Base-by-base conservation (phyloP, 345 rosid species). In the Ailanthus altissimus region DNA sequence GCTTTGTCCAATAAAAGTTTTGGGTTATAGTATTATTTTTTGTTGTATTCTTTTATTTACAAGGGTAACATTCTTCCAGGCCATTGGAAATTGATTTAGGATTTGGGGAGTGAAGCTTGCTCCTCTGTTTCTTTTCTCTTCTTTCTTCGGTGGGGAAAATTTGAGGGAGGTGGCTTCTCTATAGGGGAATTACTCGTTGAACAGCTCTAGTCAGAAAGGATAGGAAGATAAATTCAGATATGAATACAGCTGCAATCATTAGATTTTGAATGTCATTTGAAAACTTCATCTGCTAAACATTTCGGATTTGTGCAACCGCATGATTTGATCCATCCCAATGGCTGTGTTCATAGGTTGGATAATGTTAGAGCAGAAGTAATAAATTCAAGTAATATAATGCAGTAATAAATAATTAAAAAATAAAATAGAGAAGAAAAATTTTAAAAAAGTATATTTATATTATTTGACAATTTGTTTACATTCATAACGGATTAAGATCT, bases 11-110 rank as follows among this genome's bases (percentile, higher is more conserved):
- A 74, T 32, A 77, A 73, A 73, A 72, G 36, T 81, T 80, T 83
- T 81, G 85, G 72, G 58, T 77, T 65, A 78, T 70, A 72, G 79
- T 40, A 62, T 26, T 68, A 32, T 74, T 54, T 57, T 38, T 32
- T 18, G 32, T 51, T 21, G 15, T n/a, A 60, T 73, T 47, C 56
- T 40, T 75, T 64, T 32, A 42, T 15, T 21, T 16, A 53, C 56
- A 42, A 14, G 70, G 32, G 11, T 36, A 23, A 49, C 65, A 67
- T 38, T 63, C 46, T 59, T 59, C 4, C 6, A 0, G 3, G 49
- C 18, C 5, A 32, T 50, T 18, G 25, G 32, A 64, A 51, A 32
- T 8, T 50, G 63, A 40, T 51, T 63, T 50, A 5, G 77, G 42
- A 69, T 51, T 43, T 3, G 0, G 42, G 56, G 59, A 61, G 67